Evolutionary conservation across 352 stramenopile genomes (phyloP).

Genomic region (Thalassiosira mediterranea): DNA sequence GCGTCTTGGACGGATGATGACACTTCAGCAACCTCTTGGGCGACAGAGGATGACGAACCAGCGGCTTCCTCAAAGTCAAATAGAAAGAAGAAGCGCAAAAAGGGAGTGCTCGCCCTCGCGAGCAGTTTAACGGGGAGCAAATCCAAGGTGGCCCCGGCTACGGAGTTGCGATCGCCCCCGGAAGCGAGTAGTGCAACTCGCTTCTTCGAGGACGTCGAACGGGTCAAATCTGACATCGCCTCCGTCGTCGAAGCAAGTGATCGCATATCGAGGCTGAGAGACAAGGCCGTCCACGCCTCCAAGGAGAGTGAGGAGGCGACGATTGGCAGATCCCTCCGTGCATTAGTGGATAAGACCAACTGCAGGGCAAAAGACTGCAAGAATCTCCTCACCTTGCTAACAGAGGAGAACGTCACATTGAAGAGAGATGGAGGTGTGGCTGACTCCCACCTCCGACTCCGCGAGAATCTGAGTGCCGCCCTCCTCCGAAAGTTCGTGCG

Average conservation of each 20-base stretch:
- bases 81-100: neutral
- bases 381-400: slow-evolving; percentile 85
- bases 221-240: slow-evolving; percentile 92
- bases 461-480: slow-evolving; percentile 96
- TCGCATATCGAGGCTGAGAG: slow-evolving; percentile 92
- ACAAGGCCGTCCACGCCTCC: slow-evolving; percentile 91
- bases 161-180: slow-evolving; percentile 83
- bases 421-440: slow-evolving; percentile 84
- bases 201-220: slow-evolving; percentile 95
- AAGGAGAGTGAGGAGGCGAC: slow-evolving; percentile 91
- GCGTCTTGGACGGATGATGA: slow-evolving; percentile 47
- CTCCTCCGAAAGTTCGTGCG: slow-evolving; percentile 98
- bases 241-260: slow-evolving; percentile 90
- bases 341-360: slow-evolving; percentile 92
- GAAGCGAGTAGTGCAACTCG: no score
- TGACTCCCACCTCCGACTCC: slow-evolving; percentile 86
- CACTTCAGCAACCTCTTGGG: neutral
- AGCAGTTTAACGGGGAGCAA: slow-evolving; percentile 3
- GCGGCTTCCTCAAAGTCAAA: no score
- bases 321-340: slow-evolving; percentile 90
- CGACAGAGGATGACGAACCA: neutral
- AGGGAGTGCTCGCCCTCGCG: slow-evolving; percentile 1
- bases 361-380: slow-evolving; percentile 91
- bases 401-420: slow-evolving; percentile 93
- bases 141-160: neutral